Evolutionary conservation across 495 filamentous ascomycete genomes (phyloP), one percentile per base, ranked within the genome.

Genomic region (Cudoniella acicularis): DNA sequence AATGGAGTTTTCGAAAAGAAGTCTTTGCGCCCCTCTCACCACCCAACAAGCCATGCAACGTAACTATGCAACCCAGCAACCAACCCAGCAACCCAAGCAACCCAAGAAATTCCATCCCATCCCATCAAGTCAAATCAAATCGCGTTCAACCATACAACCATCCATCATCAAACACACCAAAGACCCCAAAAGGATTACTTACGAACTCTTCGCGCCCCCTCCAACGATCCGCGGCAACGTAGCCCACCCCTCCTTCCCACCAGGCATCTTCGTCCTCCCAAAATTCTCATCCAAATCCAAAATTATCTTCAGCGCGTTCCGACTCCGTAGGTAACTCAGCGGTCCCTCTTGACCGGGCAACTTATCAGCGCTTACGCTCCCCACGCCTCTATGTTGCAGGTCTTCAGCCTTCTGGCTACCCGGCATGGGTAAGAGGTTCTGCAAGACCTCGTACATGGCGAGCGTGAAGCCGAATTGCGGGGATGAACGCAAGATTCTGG

Each of bases 401-500:
- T 69, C 69, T 59, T 70, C 67, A 3, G 72, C 62, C 40, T 79
- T 72, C 26, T 77, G 78, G 22, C 78, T 69, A 9, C 88, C 92
- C 2, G 91, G 90, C 79, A 91, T 85, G 2, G 95, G 94, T 42
- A 98, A 74, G 53, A 83, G 42, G 54, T 83, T 89, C 77, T 96
- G 90, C 49, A 98, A 78, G 23, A 98, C 77, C 72, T 98, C 94
- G 71, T 98, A 98, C 9, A 87, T 87, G 2, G 94, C 94, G 9
- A 98, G 83, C 1, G 94, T 98, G 76, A 96, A 98, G 56, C 94
- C 94, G 74, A 98, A 98, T 68, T 98, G 94, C 20, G 94, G 94
- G 0, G 92, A 96, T 2, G 90, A 96, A 63, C 94, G 86, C 66
- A 98, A 59, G 63, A 98, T 92, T 77, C 94, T 90, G 13, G 94